A percentile compares a stretch with the other conserved stretches of the same genome.
Conservation (phyloP, 2,329 filamentous ascomycete species). For the Aaosphaeria pasadenensis region DNA sequence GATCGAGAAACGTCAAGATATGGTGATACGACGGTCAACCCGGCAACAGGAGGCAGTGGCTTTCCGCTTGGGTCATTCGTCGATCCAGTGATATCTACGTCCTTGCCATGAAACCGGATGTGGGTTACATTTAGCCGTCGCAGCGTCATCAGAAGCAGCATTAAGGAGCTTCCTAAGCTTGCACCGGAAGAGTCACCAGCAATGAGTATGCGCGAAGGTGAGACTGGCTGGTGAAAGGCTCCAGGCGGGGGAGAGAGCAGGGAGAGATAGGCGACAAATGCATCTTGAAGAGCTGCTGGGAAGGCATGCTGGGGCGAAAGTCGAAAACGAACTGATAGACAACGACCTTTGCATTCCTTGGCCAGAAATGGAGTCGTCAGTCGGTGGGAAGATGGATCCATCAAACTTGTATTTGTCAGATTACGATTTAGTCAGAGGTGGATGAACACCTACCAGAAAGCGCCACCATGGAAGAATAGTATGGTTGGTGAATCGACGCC, state of each 20-base stretch:
- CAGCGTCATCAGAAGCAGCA: slow-evolving; percentile 59
- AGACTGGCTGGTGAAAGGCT: slow-evolving; percentile 64
- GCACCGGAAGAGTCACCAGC: slow-evolving; percentile 75
- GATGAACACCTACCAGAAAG: slow-evolving; percentile 55
- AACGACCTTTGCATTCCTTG: slow-evolving; percentile 63
- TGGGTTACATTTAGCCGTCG: slow-evolving; percentile 50
- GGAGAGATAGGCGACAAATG: slow-evolving; percentile 67
- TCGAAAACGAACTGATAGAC: slow-evolving; percentile 71
- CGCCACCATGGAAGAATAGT: slow-evolving; percentile 75
- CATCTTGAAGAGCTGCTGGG: slow-evolving; percentile 71
- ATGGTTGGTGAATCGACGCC: slow-evolving; percentile 58
- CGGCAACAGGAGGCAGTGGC: slow-evolving; percentile 61
- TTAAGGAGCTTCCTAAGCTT: slow-evolving; percentile 63
- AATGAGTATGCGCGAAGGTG: slow-evolving; percentile 65
- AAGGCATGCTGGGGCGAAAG: slow-evolving; percentile 74
- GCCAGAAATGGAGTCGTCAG: slow-evolving; percentile 59
- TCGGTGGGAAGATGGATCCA: slow-evolving; percentile 66
- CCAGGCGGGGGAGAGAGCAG: slow-evolving; percentile 69
- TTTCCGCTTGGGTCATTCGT: background rate
- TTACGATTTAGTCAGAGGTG: slow-evolving; percentile 29
- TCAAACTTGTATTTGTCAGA: too few relatives aligned
- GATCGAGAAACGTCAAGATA: slow-evolving; percentile 71
- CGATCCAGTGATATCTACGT: slow-evolving; percentile 47
- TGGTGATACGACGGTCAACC: slow-evolving; percentile 60
- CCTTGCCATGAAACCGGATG: slow-evolving; percentile 56